Conservation (phyloP, 148 eudicot genomes). For the Cornus suecica region DNA sequence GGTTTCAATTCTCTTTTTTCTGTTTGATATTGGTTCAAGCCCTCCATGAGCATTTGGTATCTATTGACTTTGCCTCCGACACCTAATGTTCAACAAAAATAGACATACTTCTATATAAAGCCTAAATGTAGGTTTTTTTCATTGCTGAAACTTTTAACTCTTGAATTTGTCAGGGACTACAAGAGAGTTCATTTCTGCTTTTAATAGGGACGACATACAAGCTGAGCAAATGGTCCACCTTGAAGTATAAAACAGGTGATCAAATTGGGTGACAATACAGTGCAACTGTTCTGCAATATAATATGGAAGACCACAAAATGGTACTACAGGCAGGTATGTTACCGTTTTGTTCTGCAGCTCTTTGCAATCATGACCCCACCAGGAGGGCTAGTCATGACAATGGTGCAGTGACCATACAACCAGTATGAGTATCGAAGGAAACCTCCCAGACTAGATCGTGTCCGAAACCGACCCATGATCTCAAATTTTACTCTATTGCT, state of each 20-base stretch:
- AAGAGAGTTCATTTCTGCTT: too few species aligned
- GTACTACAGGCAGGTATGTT: background rate
- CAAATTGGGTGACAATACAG: background rate
- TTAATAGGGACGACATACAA: too few species aligned
- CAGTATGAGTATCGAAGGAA: slow-evolving; percentile 60
- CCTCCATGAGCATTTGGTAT: background rate
- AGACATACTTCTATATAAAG: too few species aligned
- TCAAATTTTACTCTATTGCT: slow-evolving; percentile 49
- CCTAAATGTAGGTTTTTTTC: too few species aligned
- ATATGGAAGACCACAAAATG: background rate
- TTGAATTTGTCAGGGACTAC: too few species aligned
- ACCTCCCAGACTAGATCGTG: slow-evolving; percentile 57
- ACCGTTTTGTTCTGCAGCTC: slow-evolving; percentile 54
- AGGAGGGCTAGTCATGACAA: slow-evolving; percentile 69
- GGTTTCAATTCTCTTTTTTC: background rate
- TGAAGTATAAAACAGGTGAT: background rate
- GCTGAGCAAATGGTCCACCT: too few species aligned
- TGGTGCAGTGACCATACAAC: slow-evolving; percentile 54
- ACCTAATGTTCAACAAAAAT: too few species aligned
- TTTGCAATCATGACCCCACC: slow-evolving; percentile 56
- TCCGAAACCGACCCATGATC: slow-evolving; percentile 50
- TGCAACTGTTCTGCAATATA: background rate
- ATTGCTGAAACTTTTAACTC: too few species aligned
- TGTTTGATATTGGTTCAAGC: background rate
- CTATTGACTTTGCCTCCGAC: too few species aligned